phyloP scores from a whole-genome alignment of 257 asterid species.

The Petrea volubilis region DNA sequence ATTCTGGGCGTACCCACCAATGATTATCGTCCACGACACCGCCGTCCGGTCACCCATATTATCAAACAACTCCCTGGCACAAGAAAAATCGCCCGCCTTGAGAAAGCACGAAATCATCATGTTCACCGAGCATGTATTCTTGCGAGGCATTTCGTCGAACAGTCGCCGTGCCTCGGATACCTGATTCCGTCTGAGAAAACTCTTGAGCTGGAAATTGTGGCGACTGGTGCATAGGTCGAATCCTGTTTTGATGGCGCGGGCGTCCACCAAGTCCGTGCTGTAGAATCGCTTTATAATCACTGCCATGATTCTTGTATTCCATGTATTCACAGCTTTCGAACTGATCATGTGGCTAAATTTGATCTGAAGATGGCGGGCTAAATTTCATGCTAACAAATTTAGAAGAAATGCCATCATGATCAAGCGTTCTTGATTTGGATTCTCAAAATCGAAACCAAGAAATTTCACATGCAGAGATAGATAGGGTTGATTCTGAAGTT shows the following conservation, averaged over 20 bases:
- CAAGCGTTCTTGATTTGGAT: too few species aligned
- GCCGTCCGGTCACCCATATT: conserved; percentile 53
- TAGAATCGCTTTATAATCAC: conserved; percentile 29
- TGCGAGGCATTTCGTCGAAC: conserved; percentile 69
- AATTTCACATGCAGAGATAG: too few species aligned
- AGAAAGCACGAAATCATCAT: conserved; percentile 66
- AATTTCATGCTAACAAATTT: neutral
- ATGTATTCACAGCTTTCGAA: conserved; percentile 20
- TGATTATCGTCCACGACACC: conserved; percentile 78
- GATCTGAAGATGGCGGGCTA: neutral
- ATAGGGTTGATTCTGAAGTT: too few species aligned
- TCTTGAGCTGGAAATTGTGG: conserved; percentile 51
- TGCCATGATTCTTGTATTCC: conserved; percentile 25
- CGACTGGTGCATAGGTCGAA: conserved; percentile 55
- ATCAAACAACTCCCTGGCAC: conserved; percentile 69
- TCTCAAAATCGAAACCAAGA: too few species aligned
- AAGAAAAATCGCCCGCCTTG: conserved; percentile 48
- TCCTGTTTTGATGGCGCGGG: conserved; percentile 65
- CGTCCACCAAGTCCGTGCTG: conserved; percentile 40
- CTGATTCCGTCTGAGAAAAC: conserved; percentile 30
- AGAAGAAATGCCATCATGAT: too few species aligned
- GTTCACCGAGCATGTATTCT: conserved; percentile 61
- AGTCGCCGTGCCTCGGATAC: conserved; percentile 50
- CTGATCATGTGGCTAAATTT: conserved; percentile 21
- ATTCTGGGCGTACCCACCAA: conserved; percentile 67